Evolutionary conservation across 192 early-diverging fungal genomes (phyloP), one percentile per base, ranked within the genome.

Genomic region (Glomus cerebriforme): DNA sequence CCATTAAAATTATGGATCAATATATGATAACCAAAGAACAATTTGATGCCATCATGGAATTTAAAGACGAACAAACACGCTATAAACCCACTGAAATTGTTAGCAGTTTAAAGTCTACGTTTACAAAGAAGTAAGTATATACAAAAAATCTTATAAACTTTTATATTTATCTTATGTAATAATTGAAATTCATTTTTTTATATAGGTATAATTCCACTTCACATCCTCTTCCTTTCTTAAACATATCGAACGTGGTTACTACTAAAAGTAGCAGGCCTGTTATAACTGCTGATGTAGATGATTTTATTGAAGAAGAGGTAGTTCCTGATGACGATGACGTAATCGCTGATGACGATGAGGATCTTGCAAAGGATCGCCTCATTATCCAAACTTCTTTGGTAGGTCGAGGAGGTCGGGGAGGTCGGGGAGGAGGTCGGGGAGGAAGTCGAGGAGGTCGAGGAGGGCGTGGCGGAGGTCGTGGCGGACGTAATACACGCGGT

Each of bases 11-110:
- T 7, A 96, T 99, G 96, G 96, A 99, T 79, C 89, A 91, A 17
- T 99, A 99, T 84, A 96, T 93, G 73, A 83, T 99, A 67, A 93
- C 83, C 78, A 92, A 91, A 79, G 97, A 99, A 49, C 91, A 96
- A 80, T 92, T 91, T 83, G 96, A 98, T n/a, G 81, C 91, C 0
- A 88, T 99, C 64, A 68, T 94, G 82, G 96, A 97, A 79, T 80
- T 99, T 58, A 68, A 68, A 24, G 84, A 83, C 24, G 59, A 72
- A 54, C 29, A 47, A 75, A 75, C 69, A 76, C 62, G 27, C 29
- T 13, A 75, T 90, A 69, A 70, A 84, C 13, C 17, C 22, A 86
- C 84, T 59, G 82, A 86, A 31, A 89, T 98, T 31, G 83, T 91
- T 1, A 81, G 92, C 0, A 83, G 83, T 0, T 87, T 89, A 45